Percentiles rank a stretch among this genome's conserved stretches.
These are phyloP conservation scores for Theobroma grandiflorum DNA, from an alignment of 441 rosid species.

Conservation along the genomic window DNA sequence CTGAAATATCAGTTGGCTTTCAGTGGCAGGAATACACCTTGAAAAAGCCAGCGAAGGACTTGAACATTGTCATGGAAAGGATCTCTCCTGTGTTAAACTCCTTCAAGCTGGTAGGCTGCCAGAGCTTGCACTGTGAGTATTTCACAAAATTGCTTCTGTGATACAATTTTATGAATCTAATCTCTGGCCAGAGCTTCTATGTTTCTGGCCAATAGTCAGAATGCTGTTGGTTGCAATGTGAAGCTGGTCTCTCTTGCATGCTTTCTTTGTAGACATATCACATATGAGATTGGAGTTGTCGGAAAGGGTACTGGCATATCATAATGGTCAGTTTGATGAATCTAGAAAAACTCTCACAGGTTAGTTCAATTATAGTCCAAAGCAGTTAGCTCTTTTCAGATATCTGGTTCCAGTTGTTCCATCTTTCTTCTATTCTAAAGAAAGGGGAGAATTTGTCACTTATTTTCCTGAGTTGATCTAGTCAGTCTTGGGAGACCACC, in stretches of 20 bases:
- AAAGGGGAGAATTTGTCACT: neutral
- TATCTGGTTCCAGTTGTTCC: constrained; percentile 7
- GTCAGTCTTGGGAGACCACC: neutral
- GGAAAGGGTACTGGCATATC: constrained; percentile 94
- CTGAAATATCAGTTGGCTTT: constrained; percentile 73
- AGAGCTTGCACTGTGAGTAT: constrained; percentile 80
- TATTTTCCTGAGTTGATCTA: neutral
- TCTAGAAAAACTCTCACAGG: constrained; percentile 70
- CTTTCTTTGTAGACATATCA: constrained; percentile 53
- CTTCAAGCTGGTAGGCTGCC: constrained; percentile 78
- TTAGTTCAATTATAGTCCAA: constrained; percentile 34
- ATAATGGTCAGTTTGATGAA: constrained; percentile 71
- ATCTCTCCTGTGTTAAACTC: constrained; percentile 76
- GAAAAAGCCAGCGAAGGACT: constrained; percentile 87
- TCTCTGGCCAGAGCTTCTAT: too few relatives aligned
- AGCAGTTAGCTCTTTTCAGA: neutral
- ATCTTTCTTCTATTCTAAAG: neutral
- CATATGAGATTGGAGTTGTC: constrained; percentile 83
- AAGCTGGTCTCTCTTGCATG: constrained; percentile 27
- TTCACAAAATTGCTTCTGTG: constrained; percentile 18
- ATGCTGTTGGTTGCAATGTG: constrained; percentile 22
- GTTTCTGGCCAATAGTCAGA: neutral
- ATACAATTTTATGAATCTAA: too few relatives aligned
- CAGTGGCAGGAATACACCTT: constrained; percentile 83
- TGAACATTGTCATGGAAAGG: constrained; percentile 88